Conservation (phyloP, 495 filamentous ascomycete species). For the Xylaria telfairii region DNA sequence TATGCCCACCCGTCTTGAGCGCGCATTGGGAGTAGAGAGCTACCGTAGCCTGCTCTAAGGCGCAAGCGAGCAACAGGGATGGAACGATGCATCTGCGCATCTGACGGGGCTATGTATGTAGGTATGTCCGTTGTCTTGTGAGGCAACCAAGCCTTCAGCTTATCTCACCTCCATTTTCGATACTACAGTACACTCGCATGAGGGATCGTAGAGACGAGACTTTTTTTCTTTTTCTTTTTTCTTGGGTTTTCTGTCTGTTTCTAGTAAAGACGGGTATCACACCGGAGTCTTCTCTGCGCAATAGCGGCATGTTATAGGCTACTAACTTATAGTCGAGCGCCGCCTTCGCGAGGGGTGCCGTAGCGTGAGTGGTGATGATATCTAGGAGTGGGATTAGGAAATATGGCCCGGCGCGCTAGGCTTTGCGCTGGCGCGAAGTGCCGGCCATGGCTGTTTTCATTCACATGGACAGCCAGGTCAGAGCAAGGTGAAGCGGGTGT, state of each 20-base stretch:
- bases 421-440: no score
- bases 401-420: no score
- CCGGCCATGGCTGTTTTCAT: no score
- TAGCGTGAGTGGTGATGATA: no score
- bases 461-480: no score
- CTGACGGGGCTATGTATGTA: neutral
- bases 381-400: no score
- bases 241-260: no score
- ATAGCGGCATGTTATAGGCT: no score
- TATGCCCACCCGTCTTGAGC: neutral
- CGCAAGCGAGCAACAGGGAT: neutral
- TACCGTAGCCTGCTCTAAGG: neutral
- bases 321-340: no score
- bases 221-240: neutral
- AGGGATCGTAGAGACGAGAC: neutral
- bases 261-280: no score
- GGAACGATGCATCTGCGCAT: neutral
- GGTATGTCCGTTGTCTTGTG: neutral
- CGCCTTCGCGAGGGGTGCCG: no score
- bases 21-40: neutral
- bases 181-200: neutral
- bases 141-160: neutral
- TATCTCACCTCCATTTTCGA: neutral
- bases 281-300: no score
- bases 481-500: neutral